Conservation (phyloP, 139 green algal genomes). For the Monoraphidium neglectum region DNA sequence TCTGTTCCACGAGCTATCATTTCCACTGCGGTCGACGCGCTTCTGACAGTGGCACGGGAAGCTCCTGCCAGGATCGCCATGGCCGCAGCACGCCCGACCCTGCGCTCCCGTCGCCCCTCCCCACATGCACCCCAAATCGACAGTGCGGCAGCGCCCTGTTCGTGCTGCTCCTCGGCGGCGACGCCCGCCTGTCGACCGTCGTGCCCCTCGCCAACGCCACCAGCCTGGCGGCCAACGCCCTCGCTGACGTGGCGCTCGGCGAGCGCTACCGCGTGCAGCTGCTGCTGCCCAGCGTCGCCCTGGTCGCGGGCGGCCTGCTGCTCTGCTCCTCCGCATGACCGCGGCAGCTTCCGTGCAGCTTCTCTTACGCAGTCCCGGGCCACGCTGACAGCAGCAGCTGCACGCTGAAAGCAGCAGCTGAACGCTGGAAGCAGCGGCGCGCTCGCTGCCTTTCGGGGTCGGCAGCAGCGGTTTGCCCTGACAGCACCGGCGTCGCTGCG, state of each 20-base stretch:
- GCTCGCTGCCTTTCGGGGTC: no score
- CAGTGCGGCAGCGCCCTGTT: conserved; percentile 58
- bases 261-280: conserved; percentile 40
- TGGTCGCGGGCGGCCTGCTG: conserved; percentile 59
- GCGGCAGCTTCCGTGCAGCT: background rate
- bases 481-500: no score
- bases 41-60: no score
- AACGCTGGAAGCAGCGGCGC: no score
- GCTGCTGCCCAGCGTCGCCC: conserved; percentile 44
- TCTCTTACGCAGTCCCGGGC: no score
- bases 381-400: no score
- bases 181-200: conserved; percentile 44
- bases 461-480: no score
- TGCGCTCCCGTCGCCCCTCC: background rate
- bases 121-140: conserved; percentile 41
- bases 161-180: conserved; percentile 39
- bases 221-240: conserved; percentile 60
- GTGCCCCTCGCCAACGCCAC: conserved; percentile 76
- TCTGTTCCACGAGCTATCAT: no score
- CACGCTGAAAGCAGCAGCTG: no score
- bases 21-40: no score
- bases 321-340: conserved; percentile 45
- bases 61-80: no score
- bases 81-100: no score
- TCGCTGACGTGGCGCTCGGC: conserved; percentile 64